Percentiles rank a stretch among this genome's conserved stretches.
Conservation (phyloP, 139 green algal genomes). For the Deuterostichococcus epilithicus region DNA sequence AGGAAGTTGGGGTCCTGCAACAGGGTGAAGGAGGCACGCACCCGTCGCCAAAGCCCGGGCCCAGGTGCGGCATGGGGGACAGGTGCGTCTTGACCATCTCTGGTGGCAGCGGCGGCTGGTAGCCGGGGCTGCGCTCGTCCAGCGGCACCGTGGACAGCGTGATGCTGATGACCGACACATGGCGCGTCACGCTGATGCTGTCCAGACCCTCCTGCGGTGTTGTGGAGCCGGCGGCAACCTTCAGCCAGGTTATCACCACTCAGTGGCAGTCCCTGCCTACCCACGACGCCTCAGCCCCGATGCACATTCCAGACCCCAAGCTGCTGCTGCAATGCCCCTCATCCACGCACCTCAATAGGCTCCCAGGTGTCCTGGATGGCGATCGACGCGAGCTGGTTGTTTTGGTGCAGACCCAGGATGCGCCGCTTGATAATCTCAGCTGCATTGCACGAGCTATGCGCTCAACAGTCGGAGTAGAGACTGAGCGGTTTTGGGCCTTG, state of each 20-base stretch:
- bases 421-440: constrained; percentile 90
- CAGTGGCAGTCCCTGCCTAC: no score
- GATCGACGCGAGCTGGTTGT: constrained; percentile 59
- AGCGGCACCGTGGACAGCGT: constrained; percentile 60
- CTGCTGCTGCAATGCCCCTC: constrained; percentile 34
- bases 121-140: constrained; percentile 58
- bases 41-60: background rate
- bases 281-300: no score
- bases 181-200: constrained; percentile 65
- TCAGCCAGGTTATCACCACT: no score
- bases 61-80: background rate
- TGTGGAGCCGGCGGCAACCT: no score
- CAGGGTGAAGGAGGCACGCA: background rate
- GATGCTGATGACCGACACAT: constrained; percentile 81
- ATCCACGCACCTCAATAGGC: constrained; percentile 45
- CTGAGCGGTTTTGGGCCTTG: no score
- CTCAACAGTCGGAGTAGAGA: no score
- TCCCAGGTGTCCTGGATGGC: constrained; percentile 65
- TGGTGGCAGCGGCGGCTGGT: constrained; percentile 69
- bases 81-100: constrained; percentile 41
- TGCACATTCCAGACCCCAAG: no score
- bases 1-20: background rate
- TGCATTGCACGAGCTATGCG: constrained; percentile 21
- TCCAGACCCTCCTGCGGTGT: constrained; percentile 73
- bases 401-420: constrained; percentile 76